Evolutionary conservation across 2,329 filamentous ascomycete genomes (phyloP).

Genomic region (Dendrostoma leiphaemia): DNA sequence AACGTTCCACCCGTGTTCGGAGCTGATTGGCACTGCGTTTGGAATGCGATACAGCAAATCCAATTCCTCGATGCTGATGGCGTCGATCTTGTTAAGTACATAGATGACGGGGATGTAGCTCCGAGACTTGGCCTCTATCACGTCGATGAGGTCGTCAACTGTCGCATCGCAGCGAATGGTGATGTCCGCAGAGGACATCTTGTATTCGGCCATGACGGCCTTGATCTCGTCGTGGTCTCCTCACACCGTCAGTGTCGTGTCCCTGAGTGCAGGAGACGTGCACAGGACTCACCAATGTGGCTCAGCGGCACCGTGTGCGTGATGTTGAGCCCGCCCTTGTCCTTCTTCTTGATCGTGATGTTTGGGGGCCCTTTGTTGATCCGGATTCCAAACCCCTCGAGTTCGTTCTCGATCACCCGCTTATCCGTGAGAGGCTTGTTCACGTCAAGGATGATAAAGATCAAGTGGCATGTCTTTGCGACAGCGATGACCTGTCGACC

Average conservation of each 20-base stretch:
- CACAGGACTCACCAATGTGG: constrained; percentile 59
- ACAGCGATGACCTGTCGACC: constrained; percentile 98
- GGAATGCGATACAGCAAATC: constrained; percentile 96
- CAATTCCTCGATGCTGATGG: constrained; percentile 95
- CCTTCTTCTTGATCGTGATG: constrained; percentile 99
- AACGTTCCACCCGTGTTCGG: constrained; percentile 96
- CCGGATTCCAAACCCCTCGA: constrained; percentile 95
- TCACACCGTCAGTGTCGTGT: not conserved
- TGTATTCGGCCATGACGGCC: constrained; percentile 96
- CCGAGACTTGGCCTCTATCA: constrained; percentile 90
- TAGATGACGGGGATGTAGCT: constrained; percentile 99
- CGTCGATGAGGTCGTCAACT: constrained; percentile 93
- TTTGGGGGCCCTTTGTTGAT: constrained; percentile 98
- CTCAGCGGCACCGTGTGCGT: constrained; percentile 90
- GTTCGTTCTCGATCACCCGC: constrained; percentile 87
- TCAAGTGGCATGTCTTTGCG: constrained; percentile 96
- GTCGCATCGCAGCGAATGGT: constrained; percentile 97
- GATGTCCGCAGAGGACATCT: constrained; percentile 94
- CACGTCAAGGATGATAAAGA: constrained; percentile 97
- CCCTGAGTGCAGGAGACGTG: too few species aligned
- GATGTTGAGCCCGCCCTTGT: constrained; percentile 95
- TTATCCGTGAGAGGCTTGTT: constrained; percentile 99
- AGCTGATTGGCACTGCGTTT: constrained; percentile 95
- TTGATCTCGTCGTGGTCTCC: constrained; percentile 88
- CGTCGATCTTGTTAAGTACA: constrained; percentile 98